Conservation (phyloP, 164 flowering plant species). For the Magnolia officinalis region DNA sequence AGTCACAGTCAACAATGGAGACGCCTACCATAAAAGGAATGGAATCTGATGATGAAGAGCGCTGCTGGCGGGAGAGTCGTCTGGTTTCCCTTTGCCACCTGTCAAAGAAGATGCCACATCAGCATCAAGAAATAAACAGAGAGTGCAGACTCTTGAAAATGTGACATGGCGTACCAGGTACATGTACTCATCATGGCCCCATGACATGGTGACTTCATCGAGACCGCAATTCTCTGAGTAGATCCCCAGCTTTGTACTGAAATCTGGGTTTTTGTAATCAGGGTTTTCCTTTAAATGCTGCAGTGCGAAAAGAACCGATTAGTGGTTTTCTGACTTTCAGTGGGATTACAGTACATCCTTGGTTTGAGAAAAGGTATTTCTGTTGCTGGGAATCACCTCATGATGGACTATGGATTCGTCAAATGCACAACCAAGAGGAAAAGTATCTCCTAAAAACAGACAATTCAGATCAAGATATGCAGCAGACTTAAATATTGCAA, state of each 20-base stretch:
- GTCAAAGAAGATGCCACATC: slow-evolving; percentile 3
- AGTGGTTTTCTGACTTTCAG: background rate
- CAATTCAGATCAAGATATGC: background rate
- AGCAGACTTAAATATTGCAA: background rate
- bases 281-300: slow-evolving; percentile 59
- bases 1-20: background rate
- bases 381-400: slow-evolving; percentile 34
- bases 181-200: slow-evolving; percentile 87
- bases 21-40: slow-evolving; percentile 63
- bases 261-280: slow-evolving; percentile 43
- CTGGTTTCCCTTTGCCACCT: slow-evolving; percentile 64
- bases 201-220: slow-evolving; percentile 58
- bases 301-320: background rate
- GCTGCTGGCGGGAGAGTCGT: slow-evolving; percentile 62
- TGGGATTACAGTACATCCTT: too few relatives aligned
- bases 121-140: background rate
- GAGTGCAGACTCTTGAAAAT: background rate
- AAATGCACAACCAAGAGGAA: slow-evolving; percentile 77
- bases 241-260: slow-evolving; percentile 52
- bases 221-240: slow-evolving; percentile 67
- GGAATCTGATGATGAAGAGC: slow-evolving; percentile 70
- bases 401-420: slow-evolving; percentile 59
- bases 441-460: slow-evolving; percentile 53
- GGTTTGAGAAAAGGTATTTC: background rate
- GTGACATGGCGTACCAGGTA: slow-evolving; percentile 43